Evolutionary conservation across 2,329 filamentous ascomycete genomes (phyloP).

Genomic region (Talaromyces sp.): DNA sequence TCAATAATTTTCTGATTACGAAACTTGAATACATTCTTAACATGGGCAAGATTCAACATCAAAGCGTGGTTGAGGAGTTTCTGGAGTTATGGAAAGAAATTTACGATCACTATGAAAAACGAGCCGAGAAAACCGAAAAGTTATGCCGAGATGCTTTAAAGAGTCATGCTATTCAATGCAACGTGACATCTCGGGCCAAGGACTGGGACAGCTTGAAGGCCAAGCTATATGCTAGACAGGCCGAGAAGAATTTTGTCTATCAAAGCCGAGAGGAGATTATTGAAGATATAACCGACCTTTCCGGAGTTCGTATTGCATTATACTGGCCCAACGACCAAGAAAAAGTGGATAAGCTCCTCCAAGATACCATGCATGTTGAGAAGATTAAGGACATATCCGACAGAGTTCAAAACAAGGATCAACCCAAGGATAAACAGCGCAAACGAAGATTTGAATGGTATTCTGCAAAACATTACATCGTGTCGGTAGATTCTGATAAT

Average conservation of each 20-base stretch:
- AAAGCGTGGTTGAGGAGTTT: neutral
- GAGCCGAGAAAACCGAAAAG: neutral
- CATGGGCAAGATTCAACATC: neutral
- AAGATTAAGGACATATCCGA: neutral
- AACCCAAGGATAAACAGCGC: neutral
- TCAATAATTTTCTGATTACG: no score
- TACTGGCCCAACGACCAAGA: conserved; percentile 7
- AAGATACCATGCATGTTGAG: neutral
- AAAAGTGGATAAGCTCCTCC: neutral
- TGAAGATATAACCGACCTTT: conserved; percentile 11
- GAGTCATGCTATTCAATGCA: neutral
- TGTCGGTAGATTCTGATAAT: neutral
- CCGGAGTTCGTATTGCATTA: conserved; percentile 11
- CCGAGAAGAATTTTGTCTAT: neutral
- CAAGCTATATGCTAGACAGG: neutral
- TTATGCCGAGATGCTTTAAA: neutral
- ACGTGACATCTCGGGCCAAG: neutral
- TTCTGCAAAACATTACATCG: neutral
- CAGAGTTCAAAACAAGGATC: neutral
- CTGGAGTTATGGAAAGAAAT: neutral
- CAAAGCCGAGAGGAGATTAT: conserved; percentile 5
- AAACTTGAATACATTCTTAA: neutral
- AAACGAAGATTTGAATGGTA: neutral
- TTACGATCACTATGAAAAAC: neutral
- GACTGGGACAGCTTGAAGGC: neutral